Percentiles rank a stretch among this genome's conserved stretches.
Evolutionary conservation across 352 stramenopile genomes (phyloP).

Genomic region (Phytopythium chamaehyphon): DNA sequence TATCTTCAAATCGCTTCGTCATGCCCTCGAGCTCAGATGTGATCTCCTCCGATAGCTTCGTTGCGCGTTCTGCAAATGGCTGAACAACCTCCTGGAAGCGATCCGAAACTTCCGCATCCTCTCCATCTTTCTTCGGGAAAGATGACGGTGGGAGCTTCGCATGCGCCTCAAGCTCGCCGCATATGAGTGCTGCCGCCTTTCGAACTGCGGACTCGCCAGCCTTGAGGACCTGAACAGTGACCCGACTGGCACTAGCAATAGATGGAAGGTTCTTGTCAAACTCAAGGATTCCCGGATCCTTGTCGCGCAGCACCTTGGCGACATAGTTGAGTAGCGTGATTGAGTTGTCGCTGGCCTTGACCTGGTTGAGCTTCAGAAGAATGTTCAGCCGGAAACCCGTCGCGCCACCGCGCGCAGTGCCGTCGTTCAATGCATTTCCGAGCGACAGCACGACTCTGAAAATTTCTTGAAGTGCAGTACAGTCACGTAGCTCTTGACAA

Average conservation of each 20-base stretch:
- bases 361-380: slow-evolving; percentile 85
- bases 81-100: slow-evolving; percentile 73
- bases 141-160: slow-evolving; percentile 45
- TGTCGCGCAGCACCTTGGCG: slow-evolving; percentile 60
- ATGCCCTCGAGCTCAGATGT: slow-evolving; percentile 49
- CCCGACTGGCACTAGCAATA: slow-evolving; percentile 69
- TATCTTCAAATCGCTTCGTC: slow-evolving; percentile 65
- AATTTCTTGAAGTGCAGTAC: slow-evolving; percentile 84
- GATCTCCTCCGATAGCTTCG: slow-evolving; percentile 56
- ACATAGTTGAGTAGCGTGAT: slow-evolving; percentile 83
- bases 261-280: slow-evolving; percentile 75
- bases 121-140: slow-evolving; percentile 23
- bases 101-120: slow-evolving; percentile 46
- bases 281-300: slow-evolving; percentile 59
- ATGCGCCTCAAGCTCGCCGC: slow-evolving; percentile 65
- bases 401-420: slow-evolving; percentile 73
- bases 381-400: slow-evolving; percentile 88
- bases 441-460: slow-evolving; percentile 81
- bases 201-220: slow-evolving; percentile 68
- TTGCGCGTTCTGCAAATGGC: slow-evolving; percentile 67
- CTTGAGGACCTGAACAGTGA: slow-evolving; percentile 76
- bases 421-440: slow-evolving; percentile 90
- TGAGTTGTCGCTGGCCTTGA: slow-evolving; percentile 81
- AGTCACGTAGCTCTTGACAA: slow-evolving; percentile 87
- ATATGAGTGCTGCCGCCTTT: slow-evolving; percentile 68